Evolutionary conservation across 129 eudicot species (phyloP).

Genomic region (Deinandra increscens): DNA sequence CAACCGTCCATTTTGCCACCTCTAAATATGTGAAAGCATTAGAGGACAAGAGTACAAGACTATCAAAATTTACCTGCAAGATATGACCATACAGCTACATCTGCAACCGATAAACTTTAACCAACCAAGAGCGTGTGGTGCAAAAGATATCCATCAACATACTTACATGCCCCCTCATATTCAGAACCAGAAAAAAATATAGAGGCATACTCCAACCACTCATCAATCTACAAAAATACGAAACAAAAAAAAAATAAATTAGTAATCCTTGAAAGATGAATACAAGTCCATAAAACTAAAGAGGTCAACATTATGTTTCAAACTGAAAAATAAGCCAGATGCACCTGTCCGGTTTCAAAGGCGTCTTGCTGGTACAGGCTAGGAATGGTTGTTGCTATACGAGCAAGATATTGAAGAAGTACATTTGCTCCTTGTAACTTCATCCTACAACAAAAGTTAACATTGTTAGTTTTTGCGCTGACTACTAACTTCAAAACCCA

Average conservation of each 20-base stretch:
- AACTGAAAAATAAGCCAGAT: neutral
- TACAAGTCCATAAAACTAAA: neutral
- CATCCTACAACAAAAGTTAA: neutral
- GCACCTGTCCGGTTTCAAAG: neutral
- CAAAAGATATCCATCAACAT: conserved; percentile 56
- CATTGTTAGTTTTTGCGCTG: neutral
- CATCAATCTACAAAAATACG: conserved; percentile 51
- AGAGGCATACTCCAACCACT: conserved; percentile 73
- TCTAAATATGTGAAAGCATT: too few species aligned
- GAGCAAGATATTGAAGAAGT: neutral
- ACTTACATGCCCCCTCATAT: conserved; percentile 82
- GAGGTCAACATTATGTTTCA: neutral
- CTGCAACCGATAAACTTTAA: conserved; percentile 67
- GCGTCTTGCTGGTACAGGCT: neutral
- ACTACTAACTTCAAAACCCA: neutral
- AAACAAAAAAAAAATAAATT: neutral
- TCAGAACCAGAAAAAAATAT: conserved; percentile 65
- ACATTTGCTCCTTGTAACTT: neutral
- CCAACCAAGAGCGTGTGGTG: conserved; percentile 73
- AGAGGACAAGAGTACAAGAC: neutral
- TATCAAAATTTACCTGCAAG: conserved; percentile 65
- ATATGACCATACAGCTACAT: conserved; percentile 64
- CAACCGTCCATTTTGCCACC: too few species aligned
- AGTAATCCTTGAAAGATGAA: neutral
- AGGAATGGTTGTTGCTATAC: neutral